A percentile compares a stretch with the other conserved stretches of the same genome.
These are phyloP conservation scores for Sporopachydermia quercuum DNA, from an alignment of 805 yeast genomes.

Conservation along the genomic window DNA sequence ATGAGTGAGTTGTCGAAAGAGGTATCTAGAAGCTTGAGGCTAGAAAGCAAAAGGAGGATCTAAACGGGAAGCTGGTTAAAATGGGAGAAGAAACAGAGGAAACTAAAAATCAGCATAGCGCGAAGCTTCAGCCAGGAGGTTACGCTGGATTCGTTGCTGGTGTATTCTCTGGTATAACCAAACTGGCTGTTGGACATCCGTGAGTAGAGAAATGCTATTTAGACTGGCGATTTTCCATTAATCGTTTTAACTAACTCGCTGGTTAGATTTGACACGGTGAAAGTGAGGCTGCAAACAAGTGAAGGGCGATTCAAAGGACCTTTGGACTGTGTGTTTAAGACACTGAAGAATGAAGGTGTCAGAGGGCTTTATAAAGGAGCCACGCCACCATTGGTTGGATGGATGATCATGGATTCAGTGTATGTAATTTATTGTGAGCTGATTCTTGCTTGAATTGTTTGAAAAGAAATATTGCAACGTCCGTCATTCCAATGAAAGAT, in stretches of 20 bases:
- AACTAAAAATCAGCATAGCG: conserved; percentile 5
- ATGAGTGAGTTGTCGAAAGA: no score
- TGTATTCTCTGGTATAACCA: conserved; percentile 72
- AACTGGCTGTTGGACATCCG: conserved; percentile 86
- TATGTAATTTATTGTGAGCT: conserved; percentile 5
- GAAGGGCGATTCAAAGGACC: conserved; percentile 65
- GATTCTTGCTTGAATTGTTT: neutral
- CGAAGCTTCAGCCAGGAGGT: conserved; percentile 27
- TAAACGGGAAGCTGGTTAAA: no score
- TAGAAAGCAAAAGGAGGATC: no score
- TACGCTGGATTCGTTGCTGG: conserved; percentile 81
- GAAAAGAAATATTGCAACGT: conserved; percentile 1
- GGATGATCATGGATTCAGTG: conserved; percentile 88
- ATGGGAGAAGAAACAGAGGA: neutral
- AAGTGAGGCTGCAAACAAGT: conserved; percentile 72
- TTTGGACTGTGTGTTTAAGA: conserved; percentile 61
- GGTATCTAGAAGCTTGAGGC: no score
- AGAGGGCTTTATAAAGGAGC: conserved; percentile 79
- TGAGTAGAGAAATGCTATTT: conserved; percentile 8
- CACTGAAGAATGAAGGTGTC: conserved; percentile 60
- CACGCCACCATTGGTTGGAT: conserved; percentile 84
- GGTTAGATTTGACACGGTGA: conserved; percentile 64
- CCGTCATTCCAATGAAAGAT: no score
- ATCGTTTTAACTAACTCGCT: no score
- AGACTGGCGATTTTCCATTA: no score